A percentile compares a stretch with the other conserved stretches of the same genome.
Evolutionary conservation across 2,329 filamentous ascomycete genomes (phyloP).

Genomic region (Akanthomyces lecanii): DNA sequence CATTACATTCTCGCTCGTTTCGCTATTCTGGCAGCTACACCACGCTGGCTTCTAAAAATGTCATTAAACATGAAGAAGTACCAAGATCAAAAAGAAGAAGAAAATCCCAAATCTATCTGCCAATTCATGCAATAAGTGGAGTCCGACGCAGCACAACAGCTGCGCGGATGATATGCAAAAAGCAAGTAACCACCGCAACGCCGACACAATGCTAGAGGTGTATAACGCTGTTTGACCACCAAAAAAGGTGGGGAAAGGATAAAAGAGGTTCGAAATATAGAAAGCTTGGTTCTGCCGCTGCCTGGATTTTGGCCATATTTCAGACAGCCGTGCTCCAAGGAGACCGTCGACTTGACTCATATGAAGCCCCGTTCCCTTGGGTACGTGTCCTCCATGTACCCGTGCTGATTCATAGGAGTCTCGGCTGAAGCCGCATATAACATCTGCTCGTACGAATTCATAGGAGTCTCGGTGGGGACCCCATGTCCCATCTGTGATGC

Average conservation of each 20-base stretch:
- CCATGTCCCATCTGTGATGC: not conserved
- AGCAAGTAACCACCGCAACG: not conserved
- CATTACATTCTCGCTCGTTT: not conserved
- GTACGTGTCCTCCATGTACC: not conserved
- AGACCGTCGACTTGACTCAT: not conserved
- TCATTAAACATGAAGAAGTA: not conserved
- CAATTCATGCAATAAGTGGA: not conserved
- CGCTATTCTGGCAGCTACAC: not conserved
- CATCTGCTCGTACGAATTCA: not conserved
- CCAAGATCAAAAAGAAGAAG: not conserved
- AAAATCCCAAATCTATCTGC: not conserved
- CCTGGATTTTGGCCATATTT: not conserved
- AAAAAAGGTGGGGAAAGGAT: not conserved
- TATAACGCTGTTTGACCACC: not conserved
- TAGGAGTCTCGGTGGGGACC: not conserved
- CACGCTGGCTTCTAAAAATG: constrained; percentile 1
- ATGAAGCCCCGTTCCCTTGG: not conserved
- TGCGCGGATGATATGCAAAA: not conserved
- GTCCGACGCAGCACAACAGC: not conserved
- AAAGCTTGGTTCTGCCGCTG: not conserved
- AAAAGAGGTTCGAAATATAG: not conserved
- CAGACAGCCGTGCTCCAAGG: not conserved
- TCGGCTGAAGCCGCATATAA: not conserved
- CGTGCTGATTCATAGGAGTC: not conserved
- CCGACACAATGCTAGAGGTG: not conserved